Percentiles rank a stretch among this genome's conserved stretches.
These are phyloP conservation scores for Naganishia sp. DNA, from an alignment of 1,284 basidiomycete genomes.

Conservation along the genomic window DNA sequence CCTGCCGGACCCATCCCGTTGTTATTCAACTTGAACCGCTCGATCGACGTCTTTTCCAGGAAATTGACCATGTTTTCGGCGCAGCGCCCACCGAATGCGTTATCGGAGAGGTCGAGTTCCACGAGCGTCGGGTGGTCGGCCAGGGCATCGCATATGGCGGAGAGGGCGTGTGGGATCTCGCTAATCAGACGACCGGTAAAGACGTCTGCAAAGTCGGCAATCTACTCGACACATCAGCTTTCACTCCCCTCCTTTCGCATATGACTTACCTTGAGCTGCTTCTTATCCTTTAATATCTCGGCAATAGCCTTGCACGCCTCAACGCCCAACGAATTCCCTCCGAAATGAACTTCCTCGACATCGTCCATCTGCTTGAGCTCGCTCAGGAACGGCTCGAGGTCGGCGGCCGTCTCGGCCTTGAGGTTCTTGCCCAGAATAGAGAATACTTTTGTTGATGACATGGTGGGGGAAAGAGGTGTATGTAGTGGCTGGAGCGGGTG, in stretches of 20 bases:
- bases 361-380: constrained; percentile 63
- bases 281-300: constrained; percentile 72
- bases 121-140: constrained; percentile 75
- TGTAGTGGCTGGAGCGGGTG: not conserved
- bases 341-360: constrained; percentile 86
- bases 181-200: constrained; percentile 95
- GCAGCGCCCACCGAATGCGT: constrained; percentile 93
- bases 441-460: constrained; percentile 52
- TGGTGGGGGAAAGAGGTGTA: constrained; percentile 14
- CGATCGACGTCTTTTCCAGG: constrained; percentile 75
- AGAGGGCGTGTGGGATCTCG: constrained; percentile 89
- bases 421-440: constrained; percentile 73
- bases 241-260: not conserved
- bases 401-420: constrained; percentile 76
- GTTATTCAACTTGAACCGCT: constrained; percentile 89
- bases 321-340: constrained; percentile 94
- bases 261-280: constrained; percentile 66
- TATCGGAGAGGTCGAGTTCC: constrained; percentile 90
- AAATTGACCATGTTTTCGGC: constrained; percentile 93
- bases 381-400: constrained; percentile 76
- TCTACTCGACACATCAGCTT: constrained; percentile 56
- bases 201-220: constrained; percentile 95
- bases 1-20: constrained; percentile 95
- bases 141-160: constrained; percentile 84
- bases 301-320: constrained; percentile 86